phyloP scores from a whole-genome alignment of 306 rosid genomes.

The Pyrus betulifolia region DNA sequence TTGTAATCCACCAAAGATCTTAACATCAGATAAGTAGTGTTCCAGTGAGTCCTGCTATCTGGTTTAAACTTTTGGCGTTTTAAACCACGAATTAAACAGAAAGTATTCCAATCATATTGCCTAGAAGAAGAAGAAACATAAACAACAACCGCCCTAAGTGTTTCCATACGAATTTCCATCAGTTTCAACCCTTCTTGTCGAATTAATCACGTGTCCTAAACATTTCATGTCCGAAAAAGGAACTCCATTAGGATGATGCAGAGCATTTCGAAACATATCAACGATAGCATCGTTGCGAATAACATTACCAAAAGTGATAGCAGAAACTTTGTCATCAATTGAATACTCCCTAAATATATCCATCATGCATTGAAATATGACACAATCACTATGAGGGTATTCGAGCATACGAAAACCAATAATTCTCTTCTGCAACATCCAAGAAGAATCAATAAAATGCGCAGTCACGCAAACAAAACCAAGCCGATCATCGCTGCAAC shows the following conservation, averaged over 20 bases:
- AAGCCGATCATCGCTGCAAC: background rate
- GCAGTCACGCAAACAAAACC: background rate
- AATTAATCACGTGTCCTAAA: background rate
- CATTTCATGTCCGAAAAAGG: background rate
- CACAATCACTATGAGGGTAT: background rate
- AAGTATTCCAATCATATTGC: background rate
- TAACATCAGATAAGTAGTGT: background rate
- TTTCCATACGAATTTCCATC: background rate
- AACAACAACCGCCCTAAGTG: background rate
- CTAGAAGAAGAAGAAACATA: background rate
- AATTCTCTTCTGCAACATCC: background rate
- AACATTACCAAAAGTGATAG: background rate
- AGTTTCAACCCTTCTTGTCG: background rate
- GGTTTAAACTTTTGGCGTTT: background rate
- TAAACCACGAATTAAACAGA: background rate
- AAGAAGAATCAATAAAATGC: background rate
- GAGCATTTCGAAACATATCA: background rate
- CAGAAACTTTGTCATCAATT: background rate
- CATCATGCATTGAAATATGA: background rate
- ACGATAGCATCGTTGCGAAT: background rate
- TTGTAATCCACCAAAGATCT: background rate
- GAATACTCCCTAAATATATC: background rate
- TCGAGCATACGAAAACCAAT: background rate
- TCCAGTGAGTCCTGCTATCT: background rate
- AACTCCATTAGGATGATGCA: background rate